Base-by-base conservation (phyloP, 78 protist species). In the Dictyostelium intermedium region DNA sequence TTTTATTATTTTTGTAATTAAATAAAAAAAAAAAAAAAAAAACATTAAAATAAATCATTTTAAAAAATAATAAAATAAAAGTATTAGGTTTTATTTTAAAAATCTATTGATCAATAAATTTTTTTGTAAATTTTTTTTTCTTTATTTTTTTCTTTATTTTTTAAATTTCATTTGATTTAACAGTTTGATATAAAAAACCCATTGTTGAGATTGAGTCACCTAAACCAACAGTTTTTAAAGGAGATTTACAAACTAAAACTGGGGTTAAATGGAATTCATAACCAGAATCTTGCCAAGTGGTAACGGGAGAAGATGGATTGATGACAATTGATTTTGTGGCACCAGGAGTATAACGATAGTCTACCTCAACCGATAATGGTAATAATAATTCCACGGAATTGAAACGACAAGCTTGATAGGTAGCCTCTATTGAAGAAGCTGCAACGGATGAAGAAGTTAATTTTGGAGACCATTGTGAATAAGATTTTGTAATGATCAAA, bases 121-220 rank as follows among this genome's bases (percentile, higher is more conserved):
- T 5, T 39, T n/a, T n/a, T n/a, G n/a, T n/a, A 1, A 14, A 3
- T 56, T 56, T 56, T 20, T 20, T 56, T 20, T 56, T 20, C 18
- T 53, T 18, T 11, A 18, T 53, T 18, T 53, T 70, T 76, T 76
- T 20, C 3, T 41, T 41, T 18, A 5, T 39, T 76, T 43, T 8
- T 27, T 77, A 41, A 41, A 7, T 77, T 8, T 23, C 60, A 41
- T 77, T n/a, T 32, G 60, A 23, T 79, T 91, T 91, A 41, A 83
- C n/a, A n/a, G 91, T 92, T 70, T 89, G 91, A 37, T 81, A 81
- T 16, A 92, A 43, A 50, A 84, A 79, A 37, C 96, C 92, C 30
- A 85, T 63, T n/a, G 96, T 86, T 34, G 96, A 92, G 27, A 92
- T 92, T 23, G 96, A 78, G n/a, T 92, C 96, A 80, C 96, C 96